A percentile compares a stretch with the other conserved stretches of the same genome.
Evolutionary conservation across 176 grass and related monocot genomes (phyloP).

Genomic region (Phragmites australis): DNA sequence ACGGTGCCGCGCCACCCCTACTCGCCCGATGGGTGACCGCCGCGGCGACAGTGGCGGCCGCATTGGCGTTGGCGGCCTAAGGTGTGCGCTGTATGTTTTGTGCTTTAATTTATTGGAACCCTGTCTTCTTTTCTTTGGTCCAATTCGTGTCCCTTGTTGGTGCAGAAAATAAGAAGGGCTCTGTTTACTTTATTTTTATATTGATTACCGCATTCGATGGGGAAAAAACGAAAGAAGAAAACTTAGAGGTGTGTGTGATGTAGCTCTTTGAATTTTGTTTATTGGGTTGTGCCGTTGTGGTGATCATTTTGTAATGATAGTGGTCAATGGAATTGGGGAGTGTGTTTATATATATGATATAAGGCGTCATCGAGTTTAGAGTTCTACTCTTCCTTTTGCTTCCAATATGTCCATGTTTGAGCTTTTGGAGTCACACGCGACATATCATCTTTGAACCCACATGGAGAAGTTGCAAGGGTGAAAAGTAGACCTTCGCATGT

Average conservation of each 20-base stretch:
- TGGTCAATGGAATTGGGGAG: conserved; percentile 34
- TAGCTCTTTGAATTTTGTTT: conserved; percentile 31
- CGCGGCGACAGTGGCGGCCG: conserved; percentile 1
- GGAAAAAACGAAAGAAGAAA: neutral
- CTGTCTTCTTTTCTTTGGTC: conserved; percentile 25
- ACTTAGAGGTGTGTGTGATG: conserved; percentile 18
- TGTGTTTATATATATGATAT: conserved; percentile 33
- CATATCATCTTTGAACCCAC: neutral
- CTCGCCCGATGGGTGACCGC: conserved; percentile 12
- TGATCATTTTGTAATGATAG: conserved; percentile 56
- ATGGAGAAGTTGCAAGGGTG: neutral
- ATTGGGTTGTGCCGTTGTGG: conserved; percentile 28
- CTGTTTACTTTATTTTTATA: conserved; percentile 24
- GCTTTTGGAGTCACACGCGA: neutral
- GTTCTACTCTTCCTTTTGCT: neutral
- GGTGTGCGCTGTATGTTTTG: conserved; percentile 10
- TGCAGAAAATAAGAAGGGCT: conserved; percentile 52
- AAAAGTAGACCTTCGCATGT: conserved; percentile 1
- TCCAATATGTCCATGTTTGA: conserved; percentile 24
- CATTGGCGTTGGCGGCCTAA: conserved; percentile 35
- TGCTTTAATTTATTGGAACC: conserved; percentile 8
- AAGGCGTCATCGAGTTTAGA: conserved; percentile 21
- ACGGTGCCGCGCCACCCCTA: conserved; percentile 14
- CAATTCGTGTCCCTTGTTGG: conserved; percentile 40
- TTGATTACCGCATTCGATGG: conserved; percentile 2